Conservation (phyloP, 768 basidiomycete genomes). For the Rhizopogon rudus region DNA sequence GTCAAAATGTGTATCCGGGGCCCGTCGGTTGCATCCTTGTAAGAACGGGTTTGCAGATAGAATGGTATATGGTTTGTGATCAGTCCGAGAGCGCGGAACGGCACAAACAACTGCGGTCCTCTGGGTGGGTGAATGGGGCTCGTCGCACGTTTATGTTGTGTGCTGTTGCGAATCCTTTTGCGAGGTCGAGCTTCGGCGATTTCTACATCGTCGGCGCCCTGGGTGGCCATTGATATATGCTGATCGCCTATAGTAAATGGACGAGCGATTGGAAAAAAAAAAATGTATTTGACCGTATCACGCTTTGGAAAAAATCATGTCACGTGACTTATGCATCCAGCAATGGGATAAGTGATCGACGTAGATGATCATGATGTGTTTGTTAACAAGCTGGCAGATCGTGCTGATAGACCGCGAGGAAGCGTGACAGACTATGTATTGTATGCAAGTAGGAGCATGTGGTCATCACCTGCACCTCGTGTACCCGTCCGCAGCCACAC, state of each 20-base stretch:
- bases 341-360: no score
- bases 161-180: conserved; percentile 17
- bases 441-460: no score
- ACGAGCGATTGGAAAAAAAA: background rate
- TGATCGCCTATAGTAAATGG: background rate
- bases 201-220: conserved; percentile 5
- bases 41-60: conserved; percentile 76
- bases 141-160: conserved; percentile 2
- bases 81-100: conserved; percentile 93
- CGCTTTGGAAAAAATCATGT: background rate
- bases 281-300: background rate
- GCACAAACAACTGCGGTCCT: conserved; percentile 65
- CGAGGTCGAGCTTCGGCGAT: conserved; percentile 15
- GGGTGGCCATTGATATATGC: conserved; percentile 11
- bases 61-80: conserved; percentile 91
- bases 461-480: no score
- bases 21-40: conserved; percentile 80
- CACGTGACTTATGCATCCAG: background rate
- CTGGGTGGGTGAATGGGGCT: conserved; percentile 4
- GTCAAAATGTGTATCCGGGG: conserved; percentile 83
- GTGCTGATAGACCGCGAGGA: no score
- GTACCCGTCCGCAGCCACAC: no score
- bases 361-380: no score
- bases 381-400: no score
- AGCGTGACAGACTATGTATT: no score